A percentile compares a stretch with the other conserved stretches of the same genome.
These are phyloP conservation scores for Xylaria sp. DNA, from an alignment of 2,329 filamentous ascomycete species.

Conservation along the genomic window DNA sequence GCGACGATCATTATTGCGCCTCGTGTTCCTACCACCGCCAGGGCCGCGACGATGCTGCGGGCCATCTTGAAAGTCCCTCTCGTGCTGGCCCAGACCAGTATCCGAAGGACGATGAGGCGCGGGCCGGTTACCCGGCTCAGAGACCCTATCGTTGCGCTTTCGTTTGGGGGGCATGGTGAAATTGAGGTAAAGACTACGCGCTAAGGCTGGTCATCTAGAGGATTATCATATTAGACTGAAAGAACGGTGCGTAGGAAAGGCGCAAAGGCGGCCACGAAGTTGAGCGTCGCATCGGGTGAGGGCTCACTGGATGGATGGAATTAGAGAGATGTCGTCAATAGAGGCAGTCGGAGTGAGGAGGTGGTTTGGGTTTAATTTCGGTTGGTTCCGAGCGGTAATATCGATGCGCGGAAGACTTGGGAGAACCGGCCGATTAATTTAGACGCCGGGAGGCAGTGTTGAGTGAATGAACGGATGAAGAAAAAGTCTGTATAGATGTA, in stretches of 20 bases:
- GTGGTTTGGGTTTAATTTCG: neutral
- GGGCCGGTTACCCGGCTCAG: conserved; percentile 63
- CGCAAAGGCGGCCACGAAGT: conserved; percentile 33
- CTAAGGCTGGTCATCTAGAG: conserved; percentile 43
- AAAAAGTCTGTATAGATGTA: conserved; percentile 31
- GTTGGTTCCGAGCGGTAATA: neutral
- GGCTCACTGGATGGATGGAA: conserved; percentile 37
- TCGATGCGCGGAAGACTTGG: conserved; percentile 3
- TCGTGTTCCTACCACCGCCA: conserved; percentile 58
- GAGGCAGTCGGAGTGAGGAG: neutral
- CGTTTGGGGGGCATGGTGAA: conserved; percentile 67
- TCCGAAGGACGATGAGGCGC: conserved; percentile 72
- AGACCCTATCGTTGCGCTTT: conserved; percentile 66
- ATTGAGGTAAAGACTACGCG: conserved; percentile 37
- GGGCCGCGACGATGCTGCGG: conserved; percentile 54
- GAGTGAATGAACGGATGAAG: conserved; percentile 30
- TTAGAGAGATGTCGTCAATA: conserved; percentile 10
- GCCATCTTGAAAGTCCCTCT: conserved; percentile 61
- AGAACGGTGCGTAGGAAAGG: conserved; percentile 37
- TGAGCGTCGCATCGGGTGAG: conserved; percentile 38
- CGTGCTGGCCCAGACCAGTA: conserved; percentile 66
- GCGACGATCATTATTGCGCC: conserved; percentile 61
- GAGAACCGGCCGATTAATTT: neutral
- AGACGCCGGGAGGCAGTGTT: neutral
- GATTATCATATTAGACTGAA: conserved; percentile 29